Evolutionary conservation across 2,329 filamentous ascomycete genomes (phyloP), one percentile per base, ranked within the genome.

Genomic region (Monilinia fructigena): DNA sequence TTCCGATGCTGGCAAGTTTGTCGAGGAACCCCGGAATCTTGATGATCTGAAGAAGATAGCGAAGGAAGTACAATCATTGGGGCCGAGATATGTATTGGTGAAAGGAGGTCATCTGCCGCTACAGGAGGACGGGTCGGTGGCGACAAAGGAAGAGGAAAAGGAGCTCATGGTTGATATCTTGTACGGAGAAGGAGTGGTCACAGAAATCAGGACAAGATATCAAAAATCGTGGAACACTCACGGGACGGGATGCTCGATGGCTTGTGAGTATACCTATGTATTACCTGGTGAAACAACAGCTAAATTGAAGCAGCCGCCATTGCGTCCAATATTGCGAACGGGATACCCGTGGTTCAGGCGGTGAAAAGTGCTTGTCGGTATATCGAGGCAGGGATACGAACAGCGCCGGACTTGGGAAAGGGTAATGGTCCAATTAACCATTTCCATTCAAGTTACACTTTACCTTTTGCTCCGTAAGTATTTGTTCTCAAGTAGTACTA

Each of bases 61-160:
- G 0, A 86, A 84, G 69, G 79, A 80, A 16, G 81, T 97, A 10
- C 85, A 87, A 50, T 76, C 78, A 1, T 80, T 96, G 0, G 93
- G 93, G 0, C 89, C 93, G 0, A 84, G 85, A 70, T 93, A 89
- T 80, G 90, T 97, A 40, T 83, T 98, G 12, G 81, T 97, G 67
- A 98, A 98, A 78, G 94, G 94, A 53, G 94, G 94, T 0, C 95
- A 98, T 78, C 78, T 89, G n/a, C 93, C 94, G 1, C 84, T 98
- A 70, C 87, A 83, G 6, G 82, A 80, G 60, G 85, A 89, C 58
- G 82, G 86, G 28, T 81, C 80, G 7, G 83, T 85, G 0, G 89
- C 91, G 0, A 80, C 78, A 55, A 79, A 76, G 0, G 81, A 86
- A 1, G 82, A 82, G 10, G 87, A 93, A 61, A 85, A 81, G 60